Conservation (phyloP, 1,284 basidiomycete species). For the Gastroboletus turbinatus region DNA sequence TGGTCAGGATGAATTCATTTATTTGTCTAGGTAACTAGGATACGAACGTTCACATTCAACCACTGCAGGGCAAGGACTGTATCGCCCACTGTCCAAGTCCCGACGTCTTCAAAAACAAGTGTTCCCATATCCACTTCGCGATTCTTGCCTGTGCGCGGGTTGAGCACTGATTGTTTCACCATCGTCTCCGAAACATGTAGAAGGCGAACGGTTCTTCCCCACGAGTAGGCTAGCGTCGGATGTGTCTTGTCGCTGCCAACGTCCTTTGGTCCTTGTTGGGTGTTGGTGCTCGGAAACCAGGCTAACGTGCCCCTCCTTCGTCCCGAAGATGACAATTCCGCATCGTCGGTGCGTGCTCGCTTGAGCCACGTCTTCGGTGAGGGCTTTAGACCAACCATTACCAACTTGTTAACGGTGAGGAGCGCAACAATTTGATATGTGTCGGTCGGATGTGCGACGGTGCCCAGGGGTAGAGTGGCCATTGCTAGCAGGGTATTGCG, state of each 20-base stretch:
- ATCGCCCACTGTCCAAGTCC: slow-evolving; percentile 55
- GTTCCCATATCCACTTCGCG: slow-evolving; percentile 60
- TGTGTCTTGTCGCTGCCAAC: slow-evolving; percentile 28
- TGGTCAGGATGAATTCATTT: slow-evolving; percentile 9
- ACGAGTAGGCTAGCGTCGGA: slow-evolving; percentile 81
- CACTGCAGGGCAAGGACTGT: slow-evolving; percentile 69
- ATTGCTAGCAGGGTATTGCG: slow-evolving; percentile 74
- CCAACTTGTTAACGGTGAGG: slow-evolving; percentile 87
- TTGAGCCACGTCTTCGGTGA: slow-evolving; percentile 93
- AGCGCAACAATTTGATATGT: slow-evolving; percentile 84
- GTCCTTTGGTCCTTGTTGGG: slow-evolving; percentile 28
- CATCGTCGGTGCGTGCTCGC: slow-evolving; percentile 58
- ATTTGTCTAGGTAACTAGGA: slow-evolving; percentile 23
- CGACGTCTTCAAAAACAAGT: slow-evolving; percentile 57
- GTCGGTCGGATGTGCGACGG: slow-evolving; percentile 76
- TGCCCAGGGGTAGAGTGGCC: slow-evolving; percentile 82
- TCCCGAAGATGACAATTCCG: slow-evolving; percentile 43
- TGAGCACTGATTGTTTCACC: slow-evolving; percentile 48
- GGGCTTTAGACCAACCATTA: slow-evolving; percentile 92
- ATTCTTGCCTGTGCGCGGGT: slow-evolving; percentile 59
- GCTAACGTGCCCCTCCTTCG: slow-evolving; percentile 61
- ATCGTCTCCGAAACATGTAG: slow-evolving; percentile 67
- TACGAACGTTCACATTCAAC: slow-evolving; percentile 74
- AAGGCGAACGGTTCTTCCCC: slow-evolving; percentile 70
- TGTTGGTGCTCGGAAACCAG: slow-evolving; percentile 71